Evolutionary conservation across 2,329 filamentous ascomycete genomes (phyloP).

Genomic region (Bipolaris zeicola): DNA sequence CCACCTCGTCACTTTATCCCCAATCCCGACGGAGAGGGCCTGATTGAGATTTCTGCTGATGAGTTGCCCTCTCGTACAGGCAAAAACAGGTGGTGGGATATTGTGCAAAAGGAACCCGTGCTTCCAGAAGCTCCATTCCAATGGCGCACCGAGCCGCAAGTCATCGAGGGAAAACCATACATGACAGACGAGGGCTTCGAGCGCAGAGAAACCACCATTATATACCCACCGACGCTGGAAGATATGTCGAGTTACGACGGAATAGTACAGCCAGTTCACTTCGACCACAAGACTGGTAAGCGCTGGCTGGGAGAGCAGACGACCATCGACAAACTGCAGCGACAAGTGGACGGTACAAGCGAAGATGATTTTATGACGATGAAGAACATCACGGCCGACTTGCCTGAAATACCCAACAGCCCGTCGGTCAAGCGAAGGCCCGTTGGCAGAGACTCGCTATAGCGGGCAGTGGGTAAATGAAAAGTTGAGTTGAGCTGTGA

Average conservation of each 20-base stretch:
- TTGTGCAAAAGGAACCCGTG: conserved; percentile 29
- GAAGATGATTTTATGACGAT: conserved; percentile 14
- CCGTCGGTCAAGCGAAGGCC: conserved; percentile 22
- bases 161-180: conserved; percentile 48
- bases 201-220: conserved; percentile 53
- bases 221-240: conserved; percentile 53
- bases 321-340: conserved; percentile 26
- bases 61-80: conserved; percentile 46
- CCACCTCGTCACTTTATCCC: conserved; percentile 60
- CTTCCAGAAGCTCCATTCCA: conserved; percentile 9
- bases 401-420: conserved; percentile 17
- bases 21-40: conserved; percentile 37
- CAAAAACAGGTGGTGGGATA: conserved; percentile 37
- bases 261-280: conserved; percentile 37
- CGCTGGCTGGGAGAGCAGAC: conserved; percentile 32
- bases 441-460: conserved; percentile 10
- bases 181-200: conserved; percentile 49
- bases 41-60: conserved; percentile 55
- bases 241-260: conserved; percentile 37
- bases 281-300: conserved; percentile 37
- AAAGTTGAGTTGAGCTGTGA: neutral
- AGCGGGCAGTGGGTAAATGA: neutral
- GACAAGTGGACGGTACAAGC: conserved; percentile 11
- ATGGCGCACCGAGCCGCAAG: conserved; percentile 40
- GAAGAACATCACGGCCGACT: conserved; percentile 15